Percentiles rank a stretch among this genome's conserved stretches.
Evolutionary conservation across 495 filamentous ascomycete species (phyloP).

Genomic region (Cairneyella variabilis): DNA sequence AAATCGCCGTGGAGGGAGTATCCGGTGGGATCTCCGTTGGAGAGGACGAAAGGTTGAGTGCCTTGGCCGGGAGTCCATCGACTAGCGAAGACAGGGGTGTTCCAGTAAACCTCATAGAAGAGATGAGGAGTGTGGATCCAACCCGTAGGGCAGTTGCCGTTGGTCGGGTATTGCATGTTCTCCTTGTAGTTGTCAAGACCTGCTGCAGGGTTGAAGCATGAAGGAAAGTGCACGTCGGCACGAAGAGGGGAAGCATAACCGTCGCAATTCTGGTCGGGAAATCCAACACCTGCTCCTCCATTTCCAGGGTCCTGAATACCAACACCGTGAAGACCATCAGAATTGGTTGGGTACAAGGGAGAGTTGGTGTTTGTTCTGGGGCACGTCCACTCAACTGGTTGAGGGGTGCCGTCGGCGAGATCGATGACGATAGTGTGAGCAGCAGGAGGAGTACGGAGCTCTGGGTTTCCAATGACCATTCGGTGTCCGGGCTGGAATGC

Average conservation of each 20-base stretch:
- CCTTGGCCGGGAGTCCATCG: conserved; percentile 44
- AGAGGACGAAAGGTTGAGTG: conserved; percentile 40
- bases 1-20: conserved; percentile 76
- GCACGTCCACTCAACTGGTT: conserved; percentile 50
- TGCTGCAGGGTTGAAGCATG: conserved; percentile 77
- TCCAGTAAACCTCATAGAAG: conserved; percentile 62
- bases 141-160: conserved; percentile 48
- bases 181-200: conserved; percentile 57
- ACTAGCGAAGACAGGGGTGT: conserved; percentile 48
- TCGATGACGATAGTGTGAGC: conserved; percentile 29
- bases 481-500: conserved; percentile 66
- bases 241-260: conserved; percentile 50
- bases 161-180: conserved; percentile 54
- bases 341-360: conserved; percentile 22
- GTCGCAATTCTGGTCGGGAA: conserved; percentile 58
- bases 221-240: conserved; percentile 84
- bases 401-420: conserved; percentile 16
- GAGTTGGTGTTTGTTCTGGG: conserved; percentile 29
- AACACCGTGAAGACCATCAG: conserved; percentile 29
- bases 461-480: conserved; percentile 67
- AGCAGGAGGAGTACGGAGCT: conserved; percentile 38
- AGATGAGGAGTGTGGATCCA: conserved; percentile 44
- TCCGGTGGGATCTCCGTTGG: conserved; percentile 62
- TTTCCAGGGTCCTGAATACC: conserved; percentile 48
- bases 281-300: conserved; percentile 31